phyloP scores from a whole-genome alignment of 2,329 filamentous ascomycete genomes.

The Sclerotinia borealis region DNA sequence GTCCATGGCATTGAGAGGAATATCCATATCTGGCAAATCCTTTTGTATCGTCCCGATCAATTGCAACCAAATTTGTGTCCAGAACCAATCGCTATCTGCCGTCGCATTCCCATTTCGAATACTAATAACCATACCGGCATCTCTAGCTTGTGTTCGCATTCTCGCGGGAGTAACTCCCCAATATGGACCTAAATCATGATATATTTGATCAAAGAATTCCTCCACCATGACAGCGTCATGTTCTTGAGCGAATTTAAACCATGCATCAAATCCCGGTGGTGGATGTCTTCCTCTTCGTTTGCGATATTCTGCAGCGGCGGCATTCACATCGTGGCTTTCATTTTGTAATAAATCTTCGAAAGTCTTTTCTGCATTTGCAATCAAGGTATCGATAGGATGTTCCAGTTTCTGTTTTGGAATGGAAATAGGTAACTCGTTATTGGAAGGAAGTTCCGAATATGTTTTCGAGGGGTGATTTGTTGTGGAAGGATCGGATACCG shows the following conservation, averaged over 20 bases:
- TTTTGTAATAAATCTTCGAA: slow-evolving; percentile 38
- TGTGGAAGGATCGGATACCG: not conserved
- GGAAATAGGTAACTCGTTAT: not conserved
- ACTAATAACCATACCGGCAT: slow-evolving; percentile 57
- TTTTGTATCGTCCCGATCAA: slow-evolving; percentile 39
- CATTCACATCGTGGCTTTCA: slow-evolving; percentile 38
- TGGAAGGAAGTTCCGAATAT: not conserved
- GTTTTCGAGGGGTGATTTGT: not conserved
- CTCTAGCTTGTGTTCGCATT: slow-evolving; percentile 44
- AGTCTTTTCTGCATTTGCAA: slow-evolving; percentile 35
- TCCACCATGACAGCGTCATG: slow-evolving; percentile 51
- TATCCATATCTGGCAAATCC: slow-evolving; percentile 57
- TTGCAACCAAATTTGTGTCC: slow-evolving; percentile 37
- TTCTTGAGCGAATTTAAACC: slow-evolving; percentile 49
- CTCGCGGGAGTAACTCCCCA: slow-evolving; percentile 41
- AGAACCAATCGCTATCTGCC: slow-evolving; percentile 38
- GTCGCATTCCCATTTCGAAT: slow-evolving; percentile 48
- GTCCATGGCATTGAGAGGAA: slow-evolving; percentile 60
- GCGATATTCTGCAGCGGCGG: slow-evolving; percentile 48
- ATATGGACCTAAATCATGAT: slow-evolving; percentile 45
- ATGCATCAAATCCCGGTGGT: slow-evolving; percentile 56
- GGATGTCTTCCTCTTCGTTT: slow-evolving; percentile 52
- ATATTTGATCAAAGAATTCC: slow-evolving; percentile 53
- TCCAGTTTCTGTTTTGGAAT: not conserved
- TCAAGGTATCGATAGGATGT: slow-evolving; percentile 43